phyloP scores from a whole-genome alignment of 306 rosid species.

The Prosopis cineraria region DNA sequence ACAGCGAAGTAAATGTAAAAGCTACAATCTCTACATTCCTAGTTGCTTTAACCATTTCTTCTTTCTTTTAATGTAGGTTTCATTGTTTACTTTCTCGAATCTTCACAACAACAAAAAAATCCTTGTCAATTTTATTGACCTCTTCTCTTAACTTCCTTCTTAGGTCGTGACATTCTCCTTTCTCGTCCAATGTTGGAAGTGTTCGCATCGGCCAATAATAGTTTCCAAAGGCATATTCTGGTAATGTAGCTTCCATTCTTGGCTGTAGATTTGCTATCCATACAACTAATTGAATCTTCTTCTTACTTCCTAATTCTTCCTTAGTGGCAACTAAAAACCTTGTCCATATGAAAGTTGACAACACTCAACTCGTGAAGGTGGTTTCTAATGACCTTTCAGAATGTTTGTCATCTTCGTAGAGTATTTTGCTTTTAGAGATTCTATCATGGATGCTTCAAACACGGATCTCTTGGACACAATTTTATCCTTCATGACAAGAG shows the following conservation, averaged over 20 bases:
- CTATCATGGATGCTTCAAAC: constrained; percentile 36
- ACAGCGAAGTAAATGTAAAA: constrained; percentile 24
- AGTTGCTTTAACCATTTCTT: background rate
- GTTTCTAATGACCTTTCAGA: background rate
- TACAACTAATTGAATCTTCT: background rate
- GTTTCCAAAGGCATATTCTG: constrained; percentile 36
- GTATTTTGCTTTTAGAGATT: constrained; percentile 40
- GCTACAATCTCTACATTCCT: background rate
- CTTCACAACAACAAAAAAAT: too few relatives aligned
- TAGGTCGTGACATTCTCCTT: background rate
- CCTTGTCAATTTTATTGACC: constrained; percentile 9
- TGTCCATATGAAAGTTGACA: constrained; percentile 49
- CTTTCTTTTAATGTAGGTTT: background rate
- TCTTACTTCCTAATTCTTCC: background rate
- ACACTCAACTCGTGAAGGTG: constrained; percentile 45
- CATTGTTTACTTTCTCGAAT: background rate
- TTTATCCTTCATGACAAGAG: constrained; percentile 4
- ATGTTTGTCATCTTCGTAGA: background rate
- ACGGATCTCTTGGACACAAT: constrained; percentile 42
- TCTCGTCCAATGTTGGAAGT: background rate
- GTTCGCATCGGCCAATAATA: background rate
- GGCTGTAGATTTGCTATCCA: constrained; percentile 43
- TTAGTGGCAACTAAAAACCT: constrained; percentile 36
- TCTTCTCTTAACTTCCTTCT: constrained; percentile 26
- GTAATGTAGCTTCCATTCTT: constrained; percentile 32